Evolutionary conservation across 2,329 filamentous ascomycete genomes (phyloP), one percentile per base, ranked within the genome.

Genomic region (Cercospora citrullina): DNA sequence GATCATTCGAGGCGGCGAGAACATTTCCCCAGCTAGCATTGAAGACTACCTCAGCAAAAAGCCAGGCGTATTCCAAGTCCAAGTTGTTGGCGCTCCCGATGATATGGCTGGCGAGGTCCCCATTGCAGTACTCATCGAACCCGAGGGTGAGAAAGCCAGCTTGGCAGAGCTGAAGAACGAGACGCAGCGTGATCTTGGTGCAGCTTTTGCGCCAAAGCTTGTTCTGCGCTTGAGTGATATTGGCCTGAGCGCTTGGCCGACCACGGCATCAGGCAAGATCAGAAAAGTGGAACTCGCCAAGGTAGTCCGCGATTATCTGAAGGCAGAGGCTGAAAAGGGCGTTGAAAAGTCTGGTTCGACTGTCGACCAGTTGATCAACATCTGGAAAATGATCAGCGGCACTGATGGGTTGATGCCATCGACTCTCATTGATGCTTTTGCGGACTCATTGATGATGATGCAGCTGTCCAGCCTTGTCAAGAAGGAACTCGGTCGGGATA

Each of bases 1-100:
- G 69, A 78, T 78, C 65, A 78, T 78, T 31, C 71, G 77, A 85
- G 87, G 90, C 64, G 90, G 90, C 59, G 90, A 92, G 78, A 92
- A 92, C 78, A 85, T 86, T 61, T 91, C 77, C 5, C 77, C 77
- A 4, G 73, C 73, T 23, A 75, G 72, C 57, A 78, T 79, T 48
- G 77, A 79, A 79, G 72, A 74, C 62, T 71, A 76, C 3, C 75
- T 84, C 12, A 73, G 76, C 1, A 77, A 79, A 39, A 70, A 80
- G n/a, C 68, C 74, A 0, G 80, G 77, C 3, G 69, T 76, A 1
- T 66, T 80, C 72, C 78, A 72, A 23, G 76, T 74, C 0, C 79
- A 83, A 64, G 80, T 85, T 1, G 77, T 85, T 12, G 83, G 82
- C 8, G 74, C 81, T 1, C 76, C 79, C 2, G 82, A 85, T 69